These are phyloP conservation scores for Cyathus striatus DNA, from an alignment of 768 basidiomycete genomes.

Conservation along the genomic window DNA sequence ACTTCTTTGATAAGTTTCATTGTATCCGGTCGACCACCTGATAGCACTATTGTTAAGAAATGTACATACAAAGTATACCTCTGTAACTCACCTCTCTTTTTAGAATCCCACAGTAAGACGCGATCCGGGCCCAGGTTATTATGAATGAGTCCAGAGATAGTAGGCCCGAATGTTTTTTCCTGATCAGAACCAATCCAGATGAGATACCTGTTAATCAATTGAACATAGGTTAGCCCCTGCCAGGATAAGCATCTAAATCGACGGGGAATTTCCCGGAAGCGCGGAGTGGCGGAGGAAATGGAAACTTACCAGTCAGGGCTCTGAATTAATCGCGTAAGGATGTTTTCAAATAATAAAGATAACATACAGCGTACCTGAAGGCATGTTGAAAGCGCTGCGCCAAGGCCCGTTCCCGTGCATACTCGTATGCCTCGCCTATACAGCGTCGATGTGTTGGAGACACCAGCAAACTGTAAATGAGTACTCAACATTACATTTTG, in stretches of 20 bases:
- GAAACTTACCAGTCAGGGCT: constrained; percentile 41
- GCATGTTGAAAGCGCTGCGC: constrained; percentile 76
- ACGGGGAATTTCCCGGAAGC: constrained; percentile 11
- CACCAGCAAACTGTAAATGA: constrained; percentile 65
- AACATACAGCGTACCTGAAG: constrained; percentile 55
- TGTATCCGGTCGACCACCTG: constrained; percentile 70
- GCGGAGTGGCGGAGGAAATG: constrained; percentile 7
- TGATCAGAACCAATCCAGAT: constrained; percentile 86
- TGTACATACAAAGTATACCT: neutral
- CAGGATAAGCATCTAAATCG: constrained; percentile 1
- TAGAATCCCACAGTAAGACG: constrained; percentile 75
- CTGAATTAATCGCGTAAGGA: constrained; percentile 19
- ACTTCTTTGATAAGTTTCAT: constrained; percentile 74
- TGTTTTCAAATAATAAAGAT: constrained; percentile 2
- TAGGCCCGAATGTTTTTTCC: constrained; percentile 82
- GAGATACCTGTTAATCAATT: constrained; percentile 48
- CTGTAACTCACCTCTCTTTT: constrained; percentile 44
- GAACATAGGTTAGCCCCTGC: neutral
- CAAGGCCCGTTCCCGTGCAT: constrained; percentile 82
- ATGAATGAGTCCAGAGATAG: constrained; percentile 68
- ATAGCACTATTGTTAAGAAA: no score
- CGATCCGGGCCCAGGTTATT: constrained; percentile 66
- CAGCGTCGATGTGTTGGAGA: constrained; percentile 71
- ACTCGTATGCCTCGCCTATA: constrained; percentile 82
- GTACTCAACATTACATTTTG: constrained; percentile 1